These are phyloP conservation scores for Podospora pseudopauciseta DNA, from an alignment of 495 filamentous ascomycete genomes.

Conservation along the genomic window DNA sequence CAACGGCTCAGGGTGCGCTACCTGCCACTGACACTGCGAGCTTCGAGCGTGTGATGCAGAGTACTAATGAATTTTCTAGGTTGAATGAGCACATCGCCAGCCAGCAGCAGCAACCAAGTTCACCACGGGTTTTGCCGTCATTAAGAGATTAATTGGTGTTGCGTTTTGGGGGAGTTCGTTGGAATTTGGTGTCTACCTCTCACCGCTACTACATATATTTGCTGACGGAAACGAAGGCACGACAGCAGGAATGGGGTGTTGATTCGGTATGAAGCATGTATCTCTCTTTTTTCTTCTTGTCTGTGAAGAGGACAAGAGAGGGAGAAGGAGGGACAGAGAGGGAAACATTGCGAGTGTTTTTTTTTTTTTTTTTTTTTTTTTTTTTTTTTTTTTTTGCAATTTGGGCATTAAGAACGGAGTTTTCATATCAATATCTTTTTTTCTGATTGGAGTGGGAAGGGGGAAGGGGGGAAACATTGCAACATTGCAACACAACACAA, in stretches of 20 bases:
- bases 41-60: neutral
- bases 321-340: neutral
- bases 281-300: neutral
- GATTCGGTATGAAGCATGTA: neutral
- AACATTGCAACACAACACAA: neutral
- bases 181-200: neutral
- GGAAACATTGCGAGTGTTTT: neutral
- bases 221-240: neutral
- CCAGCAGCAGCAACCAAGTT: neutral
- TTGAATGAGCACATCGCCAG: neutral
- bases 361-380: no score
- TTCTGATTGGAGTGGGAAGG: neutral
- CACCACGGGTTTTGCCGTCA: neutral
- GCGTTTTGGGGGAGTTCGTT: neutral
- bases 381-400: neutral
- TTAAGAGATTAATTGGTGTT: neutral
- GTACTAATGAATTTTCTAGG: neutral
- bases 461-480: neutral
- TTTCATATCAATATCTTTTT: neutral
- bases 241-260: neutral
- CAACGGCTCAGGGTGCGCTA: neutral
- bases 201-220: neutral
- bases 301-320: neutral
- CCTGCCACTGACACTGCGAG: neutral
- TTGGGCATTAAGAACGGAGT: neutral